Evolutionary conservation across 306 rosid species (phyloP).

Genomic region (Styphnolobium japonicum): DNA sequence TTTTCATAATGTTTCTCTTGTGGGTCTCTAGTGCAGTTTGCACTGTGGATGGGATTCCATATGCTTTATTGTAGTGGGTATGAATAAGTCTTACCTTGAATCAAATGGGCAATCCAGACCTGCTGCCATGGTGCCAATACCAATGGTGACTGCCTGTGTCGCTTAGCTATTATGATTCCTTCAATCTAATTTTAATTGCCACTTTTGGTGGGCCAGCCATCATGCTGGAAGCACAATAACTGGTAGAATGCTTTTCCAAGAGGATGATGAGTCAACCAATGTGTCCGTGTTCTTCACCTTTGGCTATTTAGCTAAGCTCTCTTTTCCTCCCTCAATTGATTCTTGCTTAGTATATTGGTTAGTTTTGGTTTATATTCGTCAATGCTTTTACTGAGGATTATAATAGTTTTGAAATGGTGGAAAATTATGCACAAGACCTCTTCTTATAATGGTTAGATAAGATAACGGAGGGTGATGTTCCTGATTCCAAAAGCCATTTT

Average conservation of each 20-base stretch:
- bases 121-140: not conserved
- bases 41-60: not conserved
- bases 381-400: not conserved
- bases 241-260: not conserved
- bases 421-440: not conserved
- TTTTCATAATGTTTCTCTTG: not conserved
- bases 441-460: not conserved
- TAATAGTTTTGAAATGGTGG: not conserved
- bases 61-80: not conserved
- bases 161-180: not conserved
- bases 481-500: not conserved
- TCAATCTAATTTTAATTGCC: not conserved
- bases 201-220: not conserved
- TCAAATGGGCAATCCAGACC: not conserved
- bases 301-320: not conserved
- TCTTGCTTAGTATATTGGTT: not conserved
- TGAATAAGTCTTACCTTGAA: not conserved
- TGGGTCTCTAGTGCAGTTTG: not conserved
- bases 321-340: not conserved
- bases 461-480: not conserved
- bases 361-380: not conserved
- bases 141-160: not conserved
- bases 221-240: constrained; percentile 1
- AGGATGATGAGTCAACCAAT: not conserved
- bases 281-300: not conserved